Base-by-base conservation (phyloP, 768 basidiomycete genomes). In the Kwoniella bestiolae region DNA sequence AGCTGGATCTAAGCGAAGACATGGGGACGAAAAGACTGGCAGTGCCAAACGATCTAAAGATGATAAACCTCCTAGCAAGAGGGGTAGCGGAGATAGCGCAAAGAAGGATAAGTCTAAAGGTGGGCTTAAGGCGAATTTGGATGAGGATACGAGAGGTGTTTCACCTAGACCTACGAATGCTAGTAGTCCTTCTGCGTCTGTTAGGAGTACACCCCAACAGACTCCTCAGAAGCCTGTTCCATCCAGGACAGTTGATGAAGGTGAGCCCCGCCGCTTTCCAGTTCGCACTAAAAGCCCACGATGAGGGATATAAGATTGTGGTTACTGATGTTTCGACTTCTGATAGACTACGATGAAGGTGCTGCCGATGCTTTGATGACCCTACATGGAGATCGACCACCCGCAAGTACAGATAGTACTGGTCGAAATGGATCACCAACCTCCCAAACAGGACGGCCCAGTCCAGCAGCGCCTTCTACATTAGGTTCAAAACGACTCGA, bases 301-400 rank as follows among this genome's bases (percentile, higher is more conserved):
- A n/a, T n/a, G n/a, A n/a, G n/a, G n/a, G n/a, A n/a, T n/a, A n/a
- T n/a, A n/a, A n/a, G n/a, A n/a, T n/a, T n/a, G n/a, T n/a, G n/a
- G n/a, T n/a, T n/a, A n/a, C n/a, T n/a, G n/a, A n/a, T n/a, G n/a
- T n/a, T n/a, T n/a, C n/a, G n/a, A n/a, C n/a, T n/a, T n/a, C n/a
- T n/a, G n/a, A 2, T 41, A 80, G 91, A 96, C 72, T 96, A 96
- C 71, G 94, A 98, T 72, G 94, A 94, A 79, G 91, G 90, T 26
- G 90, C 88, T n/a, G 87, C 91, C 3, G 92, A 92, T 70, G 87
- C 91, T 0, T 83, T 96, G 34, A 91, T 96, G 81, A 87, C 85
- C 2, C 84, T 96, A 63, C 81, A 89, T 14, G 81, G 82, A 1
- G 82, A 80, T 69, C 73, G 78, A 60, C 67, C 64, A 14, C 45